Conservation (phyloP, 2,329 filamentous ascomycete genomes). For the Ophiognomonia clavigignenti-juglandacearum region DNA sequence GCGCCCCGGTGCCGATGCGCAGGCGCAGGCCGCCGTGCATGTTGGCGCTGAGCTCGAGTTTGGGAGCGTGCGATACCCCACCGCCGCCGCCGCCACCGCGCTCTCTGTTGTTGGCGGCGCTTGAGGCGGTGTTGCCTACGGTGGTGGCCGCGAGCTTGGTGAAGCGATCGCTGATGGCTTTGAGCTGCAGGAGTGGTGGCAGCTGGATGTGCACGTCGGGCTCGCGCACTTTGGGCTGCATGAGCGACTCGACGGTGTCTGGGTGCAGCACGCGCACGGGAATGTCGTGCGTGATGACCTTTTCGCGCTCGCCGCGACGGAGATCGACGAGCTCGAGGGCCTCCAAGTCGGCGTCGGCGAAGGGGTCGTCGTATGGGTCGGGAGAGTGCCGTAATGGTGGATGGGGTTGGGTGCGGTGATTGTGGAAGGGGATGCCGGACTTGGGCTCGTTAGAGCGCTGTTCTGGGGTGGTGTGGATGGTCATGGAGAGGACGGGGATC, state of each 20-base stretch:
- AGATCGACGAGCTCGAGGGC: conserved; percentile 51
- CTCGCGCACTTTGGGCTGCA: conserved; percentile 85
- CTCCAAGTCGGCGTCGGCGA: conserved; percentile 41
- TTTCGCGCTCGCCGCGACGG: conserved; percentile 71
- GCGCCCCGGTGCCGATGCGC: conserved; percentile 74
- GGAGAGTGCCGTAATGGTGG: too few relatives aligned
- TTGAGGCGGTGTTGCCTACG: conserved; percentile 19
- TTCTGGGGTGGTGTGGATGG: conserved; percentile 73
- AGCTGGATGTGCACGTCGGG: conserved; percentile 92
- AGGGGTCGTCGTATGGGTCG: conserved; percentile 25
- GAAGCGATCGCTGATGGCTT: conserved; percentile 92
- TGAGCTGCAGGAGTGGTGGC: conserved; percentile 81
- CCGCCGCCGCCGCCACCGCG: conserved; percentile 3
- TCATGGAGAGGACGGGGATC: conserved; percentile 81
- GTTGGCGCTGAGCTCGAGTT: conserved; percentile 84
- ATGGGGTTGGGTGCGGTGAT: conserved; percentile 22
- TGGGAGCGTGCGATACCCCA: too few relatives aligned
- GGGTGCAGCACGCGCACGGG: conserved; percentile 87
- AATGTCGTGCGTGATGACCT: conserved; percentile 90
- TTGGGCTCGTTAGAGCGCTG: conserved; percentile 30
- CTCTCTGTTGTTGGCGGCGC: conserved; percentile 15
- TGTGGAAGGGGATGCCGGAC: conserved; percentile 18
- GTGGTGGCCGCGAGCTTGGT: conserved; percentile 65
- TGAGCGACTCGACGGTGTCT: conserved; percentile 81
- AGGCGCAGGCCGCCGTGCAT: conserved; percentile 87